Evolutionary conservation across 768 basidiomycete species (phyloP).

Genomic region (Lyophyllum atratum): DNA sequence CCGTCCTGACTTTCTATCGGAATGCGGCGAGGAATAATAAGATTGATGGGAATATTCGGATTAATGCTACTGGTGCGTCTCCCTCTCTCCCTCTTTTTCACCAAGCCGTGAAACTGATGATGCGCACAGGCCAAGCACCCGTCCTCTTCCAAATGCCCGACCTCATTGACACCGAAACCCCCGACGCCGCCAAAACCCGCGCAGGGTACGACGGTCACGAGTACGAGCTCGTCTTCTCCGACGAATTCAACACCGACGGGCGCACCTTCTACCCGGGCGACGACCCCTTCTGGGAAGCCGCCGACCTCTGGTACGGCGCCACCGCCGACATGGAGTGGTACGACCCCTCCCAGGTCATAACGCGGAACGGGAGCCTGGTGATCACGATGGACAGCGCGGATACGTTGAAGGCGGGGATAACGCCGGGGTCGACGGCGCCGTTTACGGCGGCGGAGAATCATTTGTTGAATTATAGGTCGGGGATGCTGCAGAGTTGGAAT

Average conservation of each 20-base stretch:
- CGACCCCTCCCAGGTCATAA: conserved; percentile 66
- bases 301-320: conserved; percentile 70
- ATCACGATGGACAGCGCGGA: conserved; percentile 62
- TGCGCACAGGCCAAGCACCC: conserved; percentile 58
- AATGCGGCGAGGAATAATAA: conserved; percentile 37
- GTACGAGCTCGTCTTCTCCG: conserved; percentile 70
- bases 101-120: conserved; percentile 11
- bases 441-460: conserved; percentile 53
- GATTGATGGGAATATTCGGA: conserved; percentile 63
- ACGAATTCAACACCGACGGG: conserved; percentile 68
- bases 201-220: conserved; percentile 72
- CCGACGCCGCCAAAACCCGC: conserved; percentile 52
- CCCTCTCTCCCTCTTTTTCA: conserved; percentile 1
- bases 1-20: conserved; percentile 57
- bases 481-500: conserved; percentile 90
- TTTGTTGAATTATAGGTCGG: conserved; percentile 62
- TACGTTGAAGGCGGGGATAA: conserved; percentile 31
- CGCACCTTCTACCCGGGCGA: conserved; percentile 49
- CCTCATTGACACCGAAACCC: conserved; percentile 75
- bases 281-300: conserved; percentile 74
- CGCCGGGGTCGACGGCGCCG: conserved; percentile 44
- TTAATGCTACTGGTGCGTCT: conserved; percentile 53
- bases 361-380: conserved; percentile 63
- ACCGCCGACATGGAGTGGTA: conserved; percentile 80
- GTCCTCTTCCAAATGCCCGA: conserved; percentile 56